A percentile compares a stretch with the other conserved stretches of the same genome.
These are phyloP conservation scores for Botrytis paeoniae DNA, from an alignment of 2,329 filamentous ascomycete species.

Conservation along the genomic window DNA sequence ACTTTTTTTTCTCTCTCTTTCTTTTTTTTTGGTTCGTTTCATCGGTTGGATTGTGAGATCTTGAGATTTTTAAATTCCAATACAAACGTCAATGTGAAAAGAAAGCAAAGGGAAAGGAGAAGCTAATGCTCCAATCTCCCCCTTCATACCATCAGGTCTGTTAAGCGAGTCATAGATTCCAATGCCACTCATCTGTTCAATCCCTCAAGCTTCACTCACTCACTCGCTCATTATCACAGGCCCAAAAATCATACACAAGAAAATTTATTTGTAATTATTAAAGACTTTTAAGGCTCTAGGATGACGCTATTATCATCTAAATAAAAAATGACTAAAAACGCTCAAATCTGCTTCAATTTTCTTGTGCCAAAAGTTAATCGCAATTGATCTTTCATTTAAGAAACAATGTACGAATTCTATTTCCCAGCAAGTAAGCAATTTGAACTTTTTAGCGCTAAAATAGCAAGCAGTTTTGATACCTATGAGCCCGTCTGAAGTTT, in stretches of 20 bases:
- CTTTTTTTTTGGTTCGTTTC: not conserved
- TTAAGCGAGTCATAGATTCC: not conserved
- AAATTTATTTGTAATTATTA: slow-evolving; percentile 15
- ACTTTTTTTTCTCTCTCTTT: not conserved
- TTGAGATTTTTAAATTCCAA: not conserved
- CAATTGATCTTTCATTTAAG: not conserved
- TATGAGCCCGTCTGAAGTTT: slow-evolving; percentile 17
- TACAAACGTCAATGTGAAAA: not conserved
- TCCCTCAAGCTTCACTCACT: not conserved
- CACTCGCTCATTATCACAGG: not conserved
- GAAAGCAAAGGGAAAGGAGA: not conserved
- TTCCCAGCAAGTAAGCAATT: slow-evolving; percentile 18
- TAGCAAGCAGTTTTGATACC: slow-evolving; percentile 17
- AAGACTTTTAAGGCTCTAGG: slow-evolving; percentile 18
- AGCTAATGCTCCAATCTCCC: not conserved
- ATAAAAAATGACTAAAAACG: slow-evolving; percentile 19
- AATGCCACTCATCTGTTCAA: not conserved
- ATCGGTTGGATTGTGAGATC: not conserved
- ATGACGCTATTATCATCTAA: slow-evolving; percentile 15
- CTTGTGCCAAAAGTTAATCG: slow-evolving; percentile 16
- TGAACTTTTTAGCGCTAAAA: slow-evolving; percentile 8
- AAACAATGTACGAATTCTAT: slow-evolving; percentile 1
- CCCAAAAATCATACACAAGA: not conserved
- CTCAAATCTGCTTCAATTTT: slow-evolving; percentile 18
- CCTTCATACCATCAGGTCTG: not conserved